Evolutionary conservation across 2,329 filamentous ascomycete species (phyloP).

Genomic region (Gliomastix tumulicola): DNA sequence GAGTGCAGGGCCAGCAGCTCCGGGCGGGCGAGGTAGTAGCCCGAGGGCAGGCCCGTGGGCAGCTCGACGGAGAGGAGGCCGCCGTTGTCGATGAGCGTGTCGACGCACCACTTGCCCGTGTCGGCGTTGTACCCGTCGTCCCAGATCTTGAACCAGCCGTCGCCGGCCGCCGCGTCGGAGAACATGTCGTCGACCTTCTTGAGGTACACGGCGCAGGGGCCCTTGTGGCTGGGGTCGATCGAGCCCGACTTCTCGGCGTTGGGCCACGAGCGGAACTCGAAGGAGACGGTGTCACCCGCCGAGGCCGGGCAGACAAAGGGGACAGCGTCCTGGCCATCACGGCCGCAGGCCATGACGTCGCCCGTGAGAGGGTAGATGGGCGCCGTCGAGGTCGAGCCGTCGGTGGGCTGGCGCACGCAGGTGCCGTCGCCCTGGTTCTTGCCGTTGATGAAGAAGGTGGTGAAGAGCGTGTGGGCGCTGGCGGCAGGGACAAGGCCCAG

Average conservation of each 20-base stretch:
- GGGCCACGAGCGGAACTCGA: conserved; percentile 59
- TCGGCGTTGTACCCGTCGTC: conserved; percentile 56
- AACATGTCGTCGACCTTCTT: conserved; percentile 58
- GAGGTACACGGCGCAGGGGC: conserved; percentile 67
- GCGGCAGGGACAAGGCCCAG: conserved; percentile 28
- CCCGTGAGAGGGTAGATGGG: conserved; percentile 53
- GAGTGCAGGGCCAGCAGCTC: conserved; percentile 63
- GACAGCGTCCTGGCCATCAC: conserved; percentile 34
- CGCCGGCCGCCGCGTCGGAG: conserved; percentile 45
- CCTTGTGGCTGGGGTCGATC: conserved; percentile 56
- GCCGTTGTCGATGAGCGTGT: conserved; percentile 57
- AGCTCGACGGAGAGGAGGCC: conserved; percentile 57
- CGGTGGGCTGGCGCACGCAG: conserved; percentile 60
- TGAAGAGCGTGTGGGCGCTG: conserved; percentile 55
- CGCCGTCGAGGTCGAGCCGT: conserved; percentile 41
- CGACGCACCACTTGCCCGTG: conserved; percentile 59
- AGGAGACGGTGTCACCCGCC: conserved; percentile 52
- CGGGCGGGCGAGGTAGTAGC: conserved; percentile 65
- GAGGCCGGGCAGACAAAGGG: conserved; percentile 39
- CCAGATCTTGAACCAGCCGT: conserved; percentile 76
- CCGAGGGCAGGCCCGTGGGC: conserved; percentile 52
- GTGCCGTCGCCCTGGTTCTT: conserved; percentile 62
- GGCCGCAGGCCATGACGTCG: conserved; percentile 64
- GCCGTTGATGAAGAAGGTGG: conserved; percentile 55
- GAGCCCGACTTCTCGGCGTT: conserved; percentile 44